A percentile compares a stretch with the other conserved stretches of the same genome.
Evolutionary conservation across 441 rosid genomes (phyloP).

Genomic region (Syzygium malaccense): DNA sequence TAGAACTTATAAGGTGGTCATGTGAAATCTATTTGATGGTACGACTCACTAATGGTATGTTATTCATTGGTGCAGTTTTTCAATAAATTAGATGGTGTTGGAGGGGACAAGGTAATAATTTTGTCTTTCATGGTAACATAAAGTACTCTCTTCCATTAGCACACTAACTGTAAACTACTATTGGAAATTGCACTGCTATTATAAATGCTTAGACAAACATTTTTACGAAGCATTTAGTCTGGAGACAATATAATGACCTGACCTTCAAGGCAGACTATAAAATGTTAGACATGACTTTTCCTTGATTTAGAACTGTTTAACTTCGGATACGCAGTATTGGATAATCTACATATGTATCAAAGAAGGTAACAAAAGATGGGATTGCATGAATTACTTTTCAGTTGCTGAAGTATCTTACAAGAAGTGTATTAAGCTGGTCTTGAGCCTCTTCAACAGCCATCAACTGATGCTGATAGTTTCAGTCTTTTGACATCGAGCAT

Average conservation of each 20-base stretch:
- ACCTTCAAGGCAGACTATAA: not conserved
- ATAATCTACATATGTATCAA: not conserved
- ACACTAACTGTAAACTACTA: not conserved
- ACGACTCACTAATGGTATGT: not conserved
- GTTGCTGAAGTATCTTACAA: not conserved
- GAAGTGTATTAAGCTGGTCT: not conserved
- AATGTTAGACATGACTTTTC: not conserved
- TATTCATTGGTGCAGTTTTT: not conserved
- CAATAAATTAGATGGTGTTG: conserved; percentile 58
- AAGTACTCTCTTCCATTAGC: not conserved
- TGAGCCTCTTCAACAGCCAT: not conserved
- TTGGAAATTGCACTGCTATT: not conserved
- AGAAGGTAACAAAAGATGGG: fast-evolving
- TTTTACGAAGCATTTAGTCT: not conserved
- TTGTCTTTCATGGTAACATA: not conserved
- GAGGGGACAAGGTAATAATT: conserved; percentile 77
- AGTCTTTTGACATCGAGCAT: not conserved
- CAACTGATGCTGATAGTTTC: not conserved
- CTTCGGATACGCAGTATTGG: not conserved
- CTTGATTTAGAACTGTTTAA: not conserved
- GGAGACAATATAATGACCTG: not conserved
- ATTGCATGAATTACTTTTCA: not conserved
- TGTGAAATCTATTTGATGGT: not conserved
- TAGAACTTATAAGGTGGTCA: not conserved
- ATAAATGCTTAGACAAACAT: not conserved